Conservation (phyloP, 768 basidiomycete genomes). For the Xanthoconium stramineum region DNA sequence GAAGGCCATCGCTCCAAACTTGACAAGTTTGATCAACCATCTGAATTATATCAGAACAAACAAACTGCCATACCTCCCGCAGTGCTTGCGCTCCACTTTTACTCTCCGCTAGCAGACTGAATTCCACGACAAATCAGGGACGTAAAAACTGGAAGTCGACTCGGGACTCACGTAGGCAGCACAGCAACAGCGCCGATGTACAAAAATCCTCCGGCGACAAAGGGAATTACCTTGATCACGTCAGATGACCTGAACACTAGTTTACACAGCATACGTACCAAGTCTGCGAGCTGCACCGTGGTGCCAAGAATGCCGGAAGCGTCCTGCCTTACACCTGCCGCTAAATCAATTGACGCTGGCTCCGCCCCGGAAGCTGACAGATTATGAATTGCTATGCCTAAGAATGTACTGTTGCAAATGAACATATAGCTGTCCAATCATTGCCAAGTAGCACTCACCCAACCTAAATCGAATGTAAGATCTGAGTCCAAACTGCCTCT, state of each 20-base stretch:
- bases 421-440: constrained; percentile 2
- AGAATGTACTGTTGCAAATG: constrained; percentile 60
- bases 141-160: constrained; percentile 2
- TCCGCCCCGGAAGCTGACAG: constrained; percentile 52
- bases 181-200: constrained; percentile 94
- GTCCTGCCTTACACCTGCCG: constrained; percentile 72
- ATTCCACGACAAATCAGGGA: constrained; percentile 15
- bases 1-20: constrained; percentile 91
- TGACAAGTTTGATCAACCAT: constrained; percentile 25
- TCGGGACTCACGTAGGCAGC: constrained; percentile 71
- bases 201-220: constrained; percentile 88
- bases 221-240: constrained; percentile 69
- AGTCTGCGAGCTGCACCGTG: constrained; percentile 70
- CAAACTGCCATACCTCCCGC: constrained; percentile 59
- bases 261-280: constrained; percentile 50
- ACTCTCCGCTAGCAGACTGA: constrained; percentile 80
- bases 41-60: constrained; percentile 10
- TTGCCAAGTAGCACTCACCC: constrained; percentile 26
- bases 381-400: constrained; percentile 83
- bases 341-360: constrained; percentile 53
- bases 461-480: constrained; percentile 30
- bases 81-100: constrained; percentile 86
- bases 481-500: constrained; percentile 6
- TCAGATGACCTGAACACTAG: constrained; percentile 11
- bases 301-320: constrained; percentile 82